Conservation (phyloP, 176 grass and related monocot species). For the Oryza officinalis region DNA sequence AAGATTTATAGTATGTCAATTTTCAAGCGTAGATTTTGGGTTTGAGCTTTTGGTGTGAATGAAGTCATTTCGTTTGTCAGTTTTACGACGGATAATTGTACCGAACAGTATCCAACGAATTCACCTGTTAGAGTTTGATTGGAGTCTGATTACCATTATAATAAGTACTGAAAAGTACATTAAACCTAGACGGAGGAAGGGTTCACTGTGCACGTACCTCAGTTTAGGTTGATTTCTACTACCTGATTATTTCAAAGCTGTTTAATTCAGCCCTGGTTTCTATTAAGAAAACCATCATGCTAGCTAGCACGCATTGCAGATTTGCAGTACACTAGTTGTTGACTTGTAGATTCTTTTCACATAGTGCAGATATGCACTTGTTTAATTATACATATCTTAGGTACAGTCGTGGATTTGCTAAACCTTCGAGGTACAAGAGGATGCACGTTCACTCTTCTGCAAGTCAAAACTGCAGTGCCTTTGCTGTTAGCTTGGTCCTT, state of each 20-base stretch:
- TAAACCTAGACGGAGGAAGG: background rate
- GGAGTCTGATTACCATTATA: conserved; percentile 16
- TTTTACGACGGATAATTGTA: conserved; percentile 21
- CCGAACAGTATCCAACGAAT: background rate
- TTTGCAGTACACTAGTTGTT: background rate
- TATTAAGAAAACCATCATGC: background rate
- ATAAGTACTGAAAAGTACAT: conserved; percentile 26
- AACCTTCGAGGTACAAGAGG: conserved; percentile 20
- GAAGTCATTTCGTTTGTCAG: background rate
- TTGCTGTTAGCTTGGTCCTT: background rate
- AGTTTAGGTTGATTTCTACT: conserved; percentile 34
- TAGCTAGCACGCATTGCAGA: conserved; percentile 20
- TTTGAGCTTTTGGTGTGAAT: conserved; percentile 31
- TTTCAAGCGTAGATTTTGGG: background rate
- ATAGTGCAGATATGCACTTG: conserved; percentile 2
- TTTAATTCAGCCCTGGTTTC: background rate
- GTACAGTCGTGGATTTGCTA: conserved; percentile 23
- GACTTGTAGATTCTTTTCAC: conserved; percentile 34
- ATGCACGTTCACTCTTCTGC: conserved; percentile 20
- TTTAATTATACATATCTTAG: conserved; percentile 25
- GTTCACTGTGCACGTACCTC: conserved; percentile 20
- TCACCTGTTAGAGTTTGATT: conserved; percentile 11
- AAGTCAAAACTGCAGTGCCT: conserved; percentile 33
- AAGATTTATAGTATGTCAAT: background rate
- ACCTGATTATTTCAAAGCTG: conserved; percentile 3